Conservation (phyloP, 768 basidiomycete species). For the Rhodotorula taiwanensis region DNA sequence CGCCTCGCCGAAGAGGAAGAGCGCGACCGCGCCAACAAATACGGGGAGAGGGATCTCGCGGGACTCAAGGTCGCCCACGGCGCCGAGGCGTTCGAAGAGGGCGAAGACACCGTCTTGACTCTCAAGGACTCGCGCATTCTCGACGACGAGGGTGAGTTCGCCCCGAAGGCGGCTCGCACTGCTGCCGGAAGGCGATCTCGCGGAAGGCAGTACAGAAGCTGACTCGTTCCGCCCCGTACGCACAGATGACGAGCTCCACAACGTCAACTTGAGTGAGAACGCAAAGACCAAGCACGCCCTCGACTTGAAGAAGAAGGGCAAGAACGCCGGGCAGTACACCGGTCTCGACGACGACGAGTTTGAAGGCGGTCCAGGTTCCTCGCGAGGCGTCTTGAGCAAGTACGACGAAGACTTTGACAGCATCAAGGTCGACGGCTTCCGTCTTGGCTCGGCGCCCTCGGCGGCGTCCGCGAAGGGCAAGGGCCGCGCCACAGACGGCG, state of each 20-base stretch:
- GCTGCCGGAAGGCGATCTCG: too few relatives aligned
- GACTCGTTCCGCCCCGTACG: constrained; percentile 2
- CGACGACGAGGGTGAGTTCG: constrained; percentile 72
- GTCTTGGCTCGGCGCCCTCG: constrained; percentile 56
- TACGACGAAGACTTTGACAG: constrained; percentile 88
- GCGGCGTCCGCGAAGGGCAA: constrained; percentile 7
- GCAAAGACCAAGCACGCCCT: constrained; percentile 70
- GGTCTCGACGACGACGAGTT: constrained; percentile 98
- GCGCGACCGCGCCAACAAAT: constrained; percentile 4
- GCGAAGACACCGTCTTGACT: constrained; percentile 90
- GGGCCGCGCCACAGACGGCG: background rate
- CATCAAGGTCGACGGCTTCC: constrained; percentile 68
- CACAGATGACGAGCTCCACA: constrained; percentile 94
- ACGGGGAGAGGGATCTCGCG: constrained; percentile 57
- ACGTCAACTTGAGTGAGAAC: constrained; percentile 85
- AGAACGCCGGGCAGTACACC: constrained; percentile 61
- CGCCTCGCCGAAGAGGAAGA: constrained; percentile 65
- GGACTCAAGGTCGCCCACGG: constrained; percentile 96
- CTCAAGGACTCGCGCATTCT: constrained; percentile 92
- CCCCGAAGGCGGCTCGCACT: constrained; percentile 4
- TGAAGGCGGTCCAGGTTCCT: constrained; percentile 63
- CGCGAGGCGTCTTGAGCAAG: constrained; percentile 74
- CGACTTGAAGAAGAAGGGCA: constrained; percentile 78
- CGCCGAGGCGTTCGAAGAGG: constrained; percentile 83
- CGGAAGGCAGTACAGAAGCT: too few relatives aligned